Percentiles rank a stretch among this genome's conserved stretches.
Conservation (phyloP, 164 flowering plant species). For the Macadamia tetraphylla region DNA sequence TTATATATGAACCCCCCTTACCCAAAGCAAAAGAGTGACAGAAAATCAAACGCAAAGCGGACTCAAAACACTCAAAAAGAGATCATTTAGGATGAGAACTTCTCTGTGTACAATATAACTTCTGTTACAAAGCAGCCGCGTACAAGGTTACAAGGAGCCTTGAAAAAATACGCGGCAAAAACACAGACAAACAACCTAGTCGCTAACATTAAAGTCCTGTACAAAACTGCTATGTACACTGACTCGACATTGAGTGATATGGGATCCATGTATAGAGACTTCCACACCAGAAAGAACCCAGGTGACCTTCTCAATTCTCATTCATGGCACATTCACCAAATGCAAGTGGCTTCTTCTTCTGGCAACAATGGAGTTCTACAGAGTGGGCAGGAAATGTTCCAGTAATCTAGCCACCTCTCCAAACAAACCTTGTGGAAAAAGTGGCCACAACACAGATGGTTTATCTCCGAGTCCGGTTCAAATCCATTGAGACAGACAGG, state of each 20-base stretch:
- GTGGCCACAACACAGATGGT: slow-evolving; percentile 61
- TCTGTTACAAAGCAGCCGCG: too few relatives aligned
- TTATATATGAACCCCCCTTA: not conserved
- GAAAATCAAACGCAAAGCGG: not conserved
- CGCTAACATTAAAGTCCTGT: not conserved
- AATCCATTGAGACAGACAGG: slow-evolving; percentile 56
- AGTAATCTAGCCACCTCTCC: slow-evolving; percentile 71
- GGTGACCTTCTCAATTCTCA: not conserved
- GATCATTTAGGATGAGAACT: too few relatives aligned
- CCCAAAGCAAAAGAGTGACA: not conserved
- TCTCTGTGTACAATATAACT: not conserved
- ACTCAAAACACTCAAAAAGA: too few relatives aligned
- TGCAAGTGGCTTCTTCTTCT: slow-evolving; percentile 17
- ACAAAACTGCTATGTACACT: not conserved
- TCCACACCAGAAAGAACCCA: not conserved
- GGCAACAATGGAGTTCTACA: slow-evolving; percentile 57
- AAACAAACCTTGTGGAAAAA: slow-evolving; percentile 60
- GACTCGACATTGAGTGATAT: not conserved
- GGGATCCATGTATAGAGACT: not conserved
- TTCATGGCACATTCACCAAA: slow-evolving; percentile 4
- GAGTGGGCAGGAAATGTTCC: slow-evolving; percentile 69
- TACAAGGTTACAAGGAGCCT: too few relatives aligned
- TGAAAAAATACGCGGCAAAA: not conserved
- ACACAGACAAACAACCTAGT: not conserved
- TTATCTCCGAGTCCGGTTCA: slow-evolving; percentile 52